Percentiles rank a stretch among this genome's conserved stretches.
These are phyloP conservation scores for Trichoderma endophyticum DNA, from an alignment of 2,329 filamentous ascomycete species.

Conservation along the genomic window DNA sequence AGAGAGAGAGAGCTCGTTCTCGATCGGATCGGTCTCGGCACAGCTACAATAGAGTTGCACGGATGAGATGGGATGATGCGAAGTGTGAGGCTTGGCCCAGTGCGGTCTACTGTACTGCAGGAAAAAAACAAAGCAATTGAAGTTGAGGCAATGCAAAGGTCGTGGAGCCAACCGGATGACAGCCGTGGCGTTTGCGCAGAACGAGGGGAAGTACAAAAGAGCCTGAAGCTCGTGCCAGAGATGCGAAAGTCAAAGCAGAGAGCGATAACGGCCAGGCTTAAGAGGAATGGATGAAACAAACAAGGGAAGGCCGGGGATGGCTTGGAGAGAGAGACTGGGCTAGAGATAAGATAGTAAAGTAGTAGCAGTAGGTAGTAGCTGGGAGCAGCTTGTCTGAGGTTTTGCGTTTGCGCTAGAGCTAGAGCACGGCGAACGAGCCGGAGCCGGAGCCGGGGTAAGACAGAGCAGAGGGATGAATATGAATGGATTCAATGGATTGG, in stretches of 20 bases:
- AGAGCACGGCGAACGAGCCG: background rate
- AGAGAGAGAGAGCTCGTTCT: background rate
- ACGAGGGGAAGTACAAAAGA: background rate
- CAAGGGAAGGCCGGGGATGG: background rate
- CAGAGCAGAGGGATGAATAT: background rate
- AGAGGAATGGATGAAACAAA: background rate
- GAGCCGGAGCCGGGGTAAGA: background rate
- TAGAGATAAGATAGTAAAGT: background rate
- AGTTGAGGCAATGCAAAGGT: background rate
- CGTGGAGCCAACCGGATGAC: background rate
- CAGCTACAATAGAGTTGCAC: background rate
- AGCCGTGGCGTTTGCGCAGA: background rate
- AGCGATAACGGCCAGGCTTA: constrained; percentile 3
- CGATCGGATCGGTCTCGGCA: background rate
- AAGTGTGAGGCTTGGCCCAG: background rate
- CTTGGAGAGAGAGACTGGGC: background rate
- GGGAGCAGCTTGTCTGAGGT: background rate
- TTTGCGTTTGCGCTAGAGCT: background rate
- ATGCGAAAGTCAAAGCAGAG: background rate
- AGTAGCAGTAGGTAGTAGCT: too few species aligned
- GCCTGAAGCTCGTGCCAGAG: background rate
- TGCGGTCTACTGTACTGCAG: background rate
- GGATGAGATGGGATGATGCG: background rate
- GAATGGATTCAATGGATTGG: background rate
- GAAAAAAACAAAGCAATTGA: background rate